Base-by-base conservation (phyloP, 352 stramenopile species). In the Pythium oligandrum region DNA sequence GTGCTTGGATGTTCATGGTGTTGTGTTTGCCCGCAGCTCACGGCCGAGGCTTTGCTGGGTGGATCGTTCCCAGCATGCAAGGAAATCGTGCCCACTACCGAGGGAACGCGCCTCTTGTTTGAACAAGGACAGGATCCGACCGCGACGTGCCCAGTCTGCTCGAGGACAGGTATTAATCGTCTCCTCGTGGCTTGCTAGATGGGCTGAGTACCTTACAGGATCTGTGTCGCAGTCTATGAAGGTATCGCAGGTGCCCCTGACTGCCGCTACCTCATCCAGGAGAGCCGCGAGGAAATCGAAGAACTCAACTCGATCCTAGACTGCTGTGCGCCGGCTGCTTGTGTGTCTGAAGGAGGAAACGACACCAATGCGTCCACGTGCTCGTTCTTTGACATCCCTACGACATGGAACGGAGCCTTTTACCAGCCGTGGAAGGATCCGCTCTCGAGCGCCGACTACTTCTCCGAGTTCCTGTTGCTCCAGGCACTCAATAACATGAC, bases 401-500 rank as follows among this genome's bases (percentile, higher is more conserved):
- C 81, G 4, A 46, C 65, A 7, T 91, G 81, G 81, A 86, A 78
- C 45, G 81, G 81, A 48, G 75, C 71, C 4, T 91, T 89, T 59
- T 91, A 89, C 49, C 53, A 74, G 48, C 81, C 81, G 8, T 91
- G 81, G 81, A 73, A 74, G n/a, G 81, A 91, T 51, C 70, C 78
- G 6, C 63, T 91, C 12, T 89, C 81, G 12, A 71, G 72, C 8
- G 53, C 78, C 32, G 71, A 86, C 51, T 91, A 89, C 55, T 86
- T 91, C 48, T 83, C 81, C 11, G 81, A 91, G 56, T 89, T 78
- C 68, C 66, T 88, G 46, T 61, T 88, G 53, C 64, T 89, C 11
- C 76, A 87, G 44, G 78, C 68, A 39, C 72, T 91, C 26, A 91
- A 91, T 67, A 89, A 89, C 59, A 91, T 91, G 81, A 78, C 70